Base-by-base conservation (phyloP, 495 filamentous ascomycete genomes). In the Aspergillus incahuasiensis region DNA sequence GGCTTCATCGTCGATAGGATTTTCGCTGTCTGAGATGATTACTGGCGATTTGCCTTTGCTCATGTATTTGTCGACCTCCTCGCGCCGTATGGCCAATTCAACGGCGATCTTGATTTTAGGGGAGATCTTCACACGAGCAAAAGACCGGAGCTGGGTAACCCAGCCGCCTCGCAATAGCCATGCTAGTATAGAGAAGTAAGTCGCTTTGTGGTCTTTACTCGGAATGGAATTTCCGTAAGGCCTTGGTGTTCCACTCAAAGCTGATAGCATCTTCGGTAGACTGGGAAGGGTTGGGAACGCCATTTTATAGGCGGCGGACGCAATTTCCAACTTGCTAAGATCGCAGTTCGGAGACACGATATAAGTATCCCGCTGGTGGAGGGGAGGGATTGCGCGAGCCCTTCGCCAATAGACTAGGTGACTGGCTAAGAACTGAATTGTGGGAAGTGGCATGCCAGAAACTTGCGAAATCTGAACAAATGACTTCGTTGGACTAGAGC, bases 401-500 rank as follows among this genome's bases (percentile, higher is more conserved):
- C 90, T 86, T 28, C 94, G 82, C 91, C 91, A 97, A 73, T 92
- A 95, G 40, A 97, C 90, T 48, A 98, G 84, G 70, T 97, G 92
- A 43, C 88, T 85, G 11, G 91, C 90, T 46, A 95, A 83, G 63
- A 87, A 81, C 54, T 91, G 88, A 57, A 97, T 87, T 34, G 94
- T 88, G 5, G 80, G 73, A 6, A 94, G 79, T 2, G 88, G 81
- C 34, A 97, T 86, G 7, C 82, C 77, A 41, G 88, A 86, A 35
- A 76, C 79, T 20, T 84, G 82, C 19, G 87, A 87, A 19, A 95
- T 86, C 65, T 94, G 89, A 19, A 86, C 74, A 69, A 92, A 91
- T 7, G 90, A 95, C 59, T 94, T 84, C 0, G 84, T 94, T 18
- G 94, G 90, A 56, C 87, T 92, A 52, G 86, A 86, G 42, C 85